Evolutionary conservation across 441 rosid species (phyloP), one percentile per base, ranked within the genome.

Genomic region (Breynia disticha): DNA sequence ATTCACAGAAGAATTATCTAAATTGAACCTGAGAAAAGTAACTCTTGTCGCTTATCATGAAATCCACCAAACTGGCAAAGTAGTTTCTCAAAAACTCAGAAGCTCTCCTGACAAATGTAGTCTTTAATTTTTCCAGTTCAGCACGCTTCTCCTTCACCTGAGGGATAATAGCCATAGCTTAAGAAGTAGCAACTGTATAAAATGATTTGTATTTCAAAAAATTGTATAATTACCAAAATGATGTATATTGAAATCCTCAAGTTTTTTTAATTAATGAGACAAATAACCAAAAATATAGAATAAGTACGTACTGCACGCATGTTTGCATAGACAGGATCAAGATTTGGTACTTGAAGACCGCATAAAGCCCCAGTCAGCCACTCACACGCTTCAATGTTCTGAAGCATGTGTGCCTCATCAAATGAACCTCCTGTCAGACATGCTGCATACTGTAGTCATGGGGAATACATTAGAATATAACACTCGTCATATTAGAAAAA

Each of bases 11-110:
- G 20, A 45, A 45, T 59, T 59, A 50, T 7, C 50, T 18, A 42
- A 53, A 24, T 48, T 46, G 41, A 18, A 24, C 97, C 89, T 90
- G 99, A 65, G 99, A 94, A 70, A 94, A 94, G 79, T 90, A 90
- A 73, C 94, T 94, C 79, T 94, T 90, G 77, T 90, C 97, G 67
- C 95, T 81, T 57, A 94, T 78, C 96, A 86, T 87, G 74, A 86
- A 87, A 83, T 94, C 99, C 71, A 94, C 99, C 80, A 94, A 81
- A 75, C 96, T 87, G 57, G 90, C 87, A 67, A 94, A 94, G 76
- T 94, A 87, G 76, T 76, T 85, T 78, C 94, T 83, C 83, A 94
- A 70, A 81, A 94, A 94, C 64, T 94, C 95, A 53, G 96, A 83
- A 68, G 99, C 97, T 73, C 90, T 81, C 66, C 81, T 77, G 22